Conservation (phyloP, 768 basidiomycete species). For the Pholiota molesta region DNA sequence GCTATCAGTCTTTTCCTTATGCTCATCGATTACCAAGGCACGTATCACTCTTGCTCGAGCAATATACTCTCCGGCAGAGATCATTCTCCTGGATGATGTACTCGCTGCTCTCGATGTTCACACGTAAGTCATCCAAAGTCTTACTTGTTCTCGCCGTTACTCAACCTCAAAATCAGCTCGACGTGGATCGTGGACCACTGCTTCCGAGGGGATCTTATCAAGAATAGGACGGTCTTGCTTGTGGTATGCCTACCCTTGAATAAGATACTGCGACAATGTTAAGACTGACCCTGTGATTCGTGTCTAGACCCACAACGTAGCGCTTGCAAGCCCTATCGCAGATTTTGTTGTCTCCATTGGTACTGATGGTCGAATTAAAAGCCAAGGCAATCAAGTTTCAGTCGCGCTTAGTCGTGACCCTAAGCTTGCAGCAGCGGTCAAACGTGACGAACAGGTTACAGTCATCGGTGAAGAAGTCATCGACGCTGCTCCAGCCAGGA, state of each 20-base stretch:
- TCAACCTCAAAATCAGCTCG: conserved; percentile 47
- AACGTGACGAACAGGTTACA: conserved; percentile 25
- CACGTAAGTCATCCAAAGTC: background rate
- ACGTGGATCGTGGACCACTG: conserved; percentile 79
- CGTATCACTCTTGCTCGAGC: conserved; percentile 9
- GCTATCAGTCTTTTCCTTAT: background rate
- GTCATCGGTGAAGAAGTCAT: conserved; percentile 20
- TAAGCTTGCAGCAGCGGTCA: conserved; percentile 31
- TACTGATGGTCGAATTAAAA: conserved; percentile 49
- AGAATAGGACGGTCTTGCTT: conserved; percentile 76
- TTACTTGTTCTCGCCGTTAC: background rate
- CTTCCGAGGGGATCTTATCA: conserved; percentile 72
- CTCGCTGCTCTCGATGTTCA: conserved; percentile 11
- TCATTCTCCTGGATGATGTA: conserved; percentile 6
- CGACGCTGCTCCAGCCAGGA: conserved; percentile 13
- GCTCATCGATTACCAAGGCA: background rate
- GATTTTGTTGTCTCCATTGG: conserved; percentile 56
- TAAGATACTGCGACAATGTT: background rate
- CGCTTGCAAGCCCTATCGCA: conserved; percentile 52
- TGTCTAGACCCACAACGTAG: conserved; percentile 44
- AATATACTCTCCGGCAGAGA: conserved; percentile 2
- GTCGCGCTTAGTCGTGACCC: conserved; percentile 45
- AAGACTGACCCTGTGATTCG: background rate
- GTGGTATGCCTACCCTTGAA: conserved; percentile 43
- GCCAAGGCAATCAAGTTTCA: conserved; percentile 46